phyloP scores from a whole-genome alignment of 306 rosid genomes.

The Macrotyloma uniflorum region DNA sequence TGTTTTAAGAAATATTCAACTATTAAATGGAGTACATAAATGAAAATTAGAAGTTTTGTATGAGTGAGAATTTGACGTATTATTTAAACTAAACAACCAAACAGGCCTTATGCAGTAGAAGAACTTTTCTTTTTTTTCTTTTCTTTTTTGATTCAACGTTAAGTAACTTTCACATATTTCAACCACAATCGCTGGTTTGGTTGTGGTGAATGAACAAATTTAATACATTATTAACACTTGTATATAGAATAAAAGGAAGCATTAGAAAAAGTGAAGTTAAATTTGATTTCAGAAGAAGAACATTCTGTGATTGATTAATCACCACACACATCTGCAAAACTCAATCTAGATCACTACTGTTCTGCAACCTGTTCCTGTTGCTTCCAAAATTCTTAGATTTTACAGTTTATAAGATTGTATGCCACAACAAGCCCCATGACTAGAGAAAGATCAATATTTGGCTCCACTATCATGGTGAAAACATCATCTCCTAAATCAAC shows the following conservation, averaged over 20 bases:
- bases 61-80: too few relatives aligned
- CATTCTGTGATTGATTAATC: slow-evolving; percentile 11
- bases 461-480: slow-evolving; percentile 74
- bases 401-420: slow-evolving; percentile 55
- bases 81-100: too few relatives aligned
- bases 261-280: background rate
- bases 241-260: background rate
- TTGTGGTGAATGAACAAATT: too few relatives aligned
- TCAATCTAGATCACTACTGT: background rate
- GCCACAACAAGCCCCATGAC: slow-evolving; percentile 73
- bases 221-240: too few relatives aligned
- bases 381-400: slow-evolving; percentile 45
- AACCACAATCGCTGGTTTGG: too few relatives aligned
- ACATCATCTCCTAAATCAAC: slow-evolving; percentile 75
- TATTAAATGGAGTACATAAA: too few relatives aligned
- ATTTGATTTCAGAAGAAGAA: background rate
- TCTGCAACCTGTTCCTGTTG: background rate
- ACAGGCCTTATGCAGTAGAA: too few relatives aligned
- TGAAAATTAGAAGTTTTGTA: too few relatives aligned
- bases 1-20: too few relatives aligned
- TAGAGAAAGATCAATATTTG: slow-evolving; percentile 59
- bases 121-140: too few relatives aligned
- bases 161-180: too few relatives aligned
- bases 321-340: slow-evolving; percentile 18
- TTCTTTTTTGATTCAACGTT: too few relatives aligned